phyloP scores from a whole-genome alignment of 1,284 basidiomycete species.

The Inonotus hispidus region DNA sequence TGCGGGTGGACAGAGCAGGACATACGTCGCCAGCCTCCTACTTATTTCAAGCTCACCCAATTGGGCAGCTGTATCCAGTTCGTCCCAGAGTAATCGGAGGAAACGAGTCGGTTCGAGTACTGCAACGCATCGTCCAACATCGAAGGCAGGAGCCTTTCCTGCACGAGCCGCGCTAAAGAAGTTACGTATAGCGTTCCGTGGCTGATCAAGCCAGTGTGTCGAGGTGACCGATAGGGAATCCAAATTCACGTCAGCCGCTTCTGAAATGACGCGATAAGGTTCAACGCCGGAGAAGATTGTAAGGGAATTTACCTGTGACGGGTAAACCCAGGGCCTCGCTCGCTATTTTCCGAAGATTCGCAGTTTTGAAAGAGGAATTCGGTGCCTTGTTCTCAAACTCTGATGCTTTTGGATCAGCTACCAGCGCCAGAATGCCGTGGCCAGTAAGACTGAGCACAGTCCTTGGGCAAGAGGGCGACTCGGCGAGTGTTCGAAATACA shows the following conservation, averaged over 20 bases:
- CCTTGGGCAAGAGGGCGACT: constrained; percentile 57
- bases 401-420: constrained; percentile 32
- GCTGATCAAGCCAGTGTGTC: constrained; percentile 38
- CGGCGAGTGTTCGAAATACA: constrained; percentile 59
- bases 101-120: constrained; percentile 53
- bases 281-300: background rate
- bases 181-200: constrained; percentile 47
- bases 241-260: constrained; percentile 19
- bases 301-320: constrained; percentile 32
- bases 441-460: constrained; percentile 62
- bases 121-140: constrained; percentile 57
- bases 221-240: constrained; percentile 17
- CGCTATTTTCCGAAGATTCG: constrained; percentile 39
- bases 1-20: constrained; percentile 51
- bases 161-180: constrained; percentile 49
- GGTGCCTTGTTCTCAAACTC: constrained; percentile 30
- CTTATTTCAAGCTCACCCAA: constrained; percentile 54
- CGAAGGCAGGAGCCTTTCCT: constrained; percentile 56
- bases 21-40: constrained; percentile 57
- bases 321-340: constrained; percentile 38
- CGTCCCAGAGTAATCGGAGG: constrained; percentile 57
- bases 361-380: constrained; percentile 34
- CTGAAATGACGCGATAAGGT: constrained; percentile 7
- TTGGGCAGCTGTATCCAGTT: constrained; percentile 44
- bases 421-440: constrained; percentile 45